Percentiles rank a stretch among this genome's conserved stretches.
Conservation (phyloP, 2,329 filamentous ascomycete species). For the Colletotrichum navitas region DNA sequence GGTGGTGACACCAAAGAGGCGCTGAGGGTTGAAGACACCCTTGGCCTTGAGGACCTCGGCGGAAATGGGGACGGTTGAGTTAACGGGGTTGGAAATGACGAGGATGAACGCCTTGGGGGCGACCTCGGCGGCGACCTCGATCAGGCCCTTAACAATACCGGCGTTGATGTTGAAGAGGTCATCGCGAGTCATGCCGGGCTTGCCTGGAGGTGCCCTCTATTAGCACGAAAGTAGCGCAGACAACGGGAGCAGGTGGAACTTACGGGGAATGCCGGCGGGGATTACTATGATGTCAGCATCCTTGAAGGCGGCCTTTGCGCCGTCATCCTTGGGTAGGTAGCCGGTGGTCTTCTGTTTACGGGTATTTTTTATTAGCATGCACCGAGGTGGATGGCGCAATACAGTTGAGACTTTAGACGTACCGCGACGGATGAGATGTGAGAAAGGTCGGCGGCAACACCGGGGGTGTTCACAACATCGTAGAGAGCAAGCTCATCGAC, state of each 20-base stretch:
- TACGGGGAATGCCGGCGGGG: conserved; percentile 97
- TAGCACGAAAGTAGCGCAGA: conserved; percentile 4
- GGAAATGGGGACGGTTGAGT: conserved; percentile 97
- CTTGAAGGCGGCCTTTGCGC: conserved; percentile 88
- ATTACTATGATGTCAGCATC: conserved; percentile 97
- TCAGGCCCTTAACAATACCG: conserved; percentile 94
- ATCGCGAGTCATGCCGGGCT: conserved; percentile 99
- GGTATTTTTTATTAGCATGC: conserved; percentile 23
- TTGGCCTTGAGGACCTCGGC: conserved; percentile 96
- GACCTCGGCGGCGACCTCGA: conserved; percentile 88
- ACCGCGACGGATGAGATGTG: conserved; percentile 94
- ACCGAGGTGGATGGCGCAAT: not conserved
- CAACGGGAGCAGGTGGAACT: conserved; percentile 52
- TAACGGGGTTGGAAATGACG: conserved; percentile 99
- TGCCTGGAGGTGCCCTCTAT: conserved; percentile 70
- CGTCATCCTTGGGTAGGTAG: conserved; percentile 87
- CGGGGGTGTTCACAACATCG: conserved; percentile 99
- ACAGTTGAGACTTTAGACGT: conserved; percentile 48
- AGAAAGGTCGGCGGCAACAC: conserved; percentile 94
- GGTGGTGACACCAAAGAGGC: conserved; percentile 97
- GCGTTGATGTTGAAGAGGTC: conserved; percentile 99
- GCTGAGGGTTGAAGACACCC: conserved; percentile 93
- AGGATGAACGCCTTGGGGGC: conserved; percentile 94
- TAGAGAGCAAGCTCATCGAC: conserved; percentile 95
- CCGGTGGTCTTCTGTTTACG: conserved; percentile 80